Base-by-base conservation (phyloP, 2,329 filamentous ascomycete genomes). In the Fusarium miscanthi region DNA sequence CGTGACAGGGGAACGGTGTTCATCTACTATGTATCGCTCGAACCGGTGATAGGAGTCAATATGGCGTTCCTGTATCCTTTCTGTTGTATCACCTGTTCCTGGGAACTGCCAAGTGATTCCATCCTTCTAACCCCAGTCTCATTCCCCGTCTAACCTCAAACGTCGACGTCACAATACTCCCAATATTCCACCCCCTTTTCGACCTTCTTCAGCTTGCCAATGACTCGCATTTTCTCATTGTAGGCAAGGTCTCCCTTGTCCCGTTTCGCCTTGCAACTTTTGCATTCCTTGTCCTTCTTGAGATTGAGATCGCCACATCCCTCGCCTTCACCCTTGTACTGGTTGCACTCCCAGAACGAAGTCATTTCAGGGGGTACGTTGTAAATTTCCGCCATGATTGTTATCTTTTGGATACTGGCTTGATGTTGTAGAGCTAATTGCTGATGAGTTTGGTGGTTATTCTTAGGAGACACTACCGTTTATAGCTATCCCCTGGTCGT, bases 41-140 rank as follows among this genome's bases (percentile, higher is more conserved):
- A 7, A 6, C 8, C 27, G 6, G 27, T 30, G 27, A 30, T 30
- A 4, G 27, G 27, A 30, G 27, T 2, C 27, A 30, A 30, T 30
- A 30, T 30, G 8, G 6, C 23, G 23, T 25, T 25, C 23, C 23
- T 30, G 30, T 30, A 30, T 30, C 30, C 30, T 10, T 30, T 3
- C 9, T 30, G 6, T 30, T 30, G 7, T 10, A 30, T 30, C 16
- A 13, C 9, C 6, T 8, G 8, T 11, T n/a, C 8, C 3, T 2
- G 3, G 8, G 13, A 12, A 16, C 0, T 1, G 2, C n/a, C 27
- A 12, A 0, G 0, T 4, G 11, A 7, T 19, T 35, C 21, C 30
- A 21, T 25, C 17, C 9, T 25, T 2, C n/a, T 16, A 14, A 3
- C 11, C 3, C n/a, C 23, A 25, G 4, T 25, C 23, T 25, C 23